Evolutionary conservation across 2,329 filamentous ascomycete species (phyloP), one percentile per base, ranked within the genome.

Genomic region (Exophiala alcalophila): DNA sequence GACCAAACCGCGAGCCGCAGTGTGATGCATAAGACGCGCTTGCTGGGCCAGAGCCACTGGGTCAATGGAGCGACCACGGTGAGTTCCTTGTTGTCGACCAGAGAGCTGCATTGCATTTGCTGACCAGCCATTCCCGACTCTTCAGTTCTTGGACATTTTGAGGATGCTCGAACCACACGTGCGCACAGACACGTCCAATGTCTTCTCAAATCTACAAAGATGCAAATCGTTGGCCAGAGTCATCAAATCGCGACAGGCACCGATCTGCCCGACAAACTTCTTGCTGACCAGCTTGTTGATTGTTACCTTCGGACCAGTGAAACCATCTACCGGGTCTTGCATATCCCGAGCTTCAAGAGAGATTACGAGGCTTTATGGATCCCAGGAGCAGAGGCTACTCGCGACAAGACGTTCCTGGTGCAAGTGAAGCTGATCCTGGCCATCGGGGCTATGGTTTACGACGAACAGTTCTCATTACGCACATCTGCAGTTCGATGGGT

Each of bases 251-350:
- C 61, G 61, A 4, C 66, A 76, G 2, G 58, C 62, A 4, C 73
- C 76, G 62, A 71, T 31, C 54, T 83, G 1, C 78, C 80, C 0
- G 42, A 59, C 0, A 91, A 87, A 61, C 80, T 84, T 23, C 83
- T 81, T 11, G 83, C 92, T 12, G 80, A 95, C 57, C 81, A 86
- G 14, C 73, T 97, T 11, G 84, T 95, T 46, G 83, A 83, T 49
- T 80, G 90, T 46, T 98, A 94, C 60, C 60, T 83, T n/a, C 64
- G 74, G 31, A 73, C 72, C 0, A 71, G 76, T 52, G 77, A 81
- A 51, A 71, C 73, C 1, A 70, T 75, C 9, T 70, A 76, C 48
- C 70, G 80, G 3, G 67, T 83, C 16, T 42, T 83, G 9, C 74
- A 83, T 55, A 56, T 76, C 1, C 77, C 78, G 0, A 73, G 70